Percentiles rank a stretch among this genome's conserved stretches.
Evolutionary conservation across 2,329 filamentous ascomycete genomes (phyloP).

Genomic region (Trichocomaceae sp.): DNA sequence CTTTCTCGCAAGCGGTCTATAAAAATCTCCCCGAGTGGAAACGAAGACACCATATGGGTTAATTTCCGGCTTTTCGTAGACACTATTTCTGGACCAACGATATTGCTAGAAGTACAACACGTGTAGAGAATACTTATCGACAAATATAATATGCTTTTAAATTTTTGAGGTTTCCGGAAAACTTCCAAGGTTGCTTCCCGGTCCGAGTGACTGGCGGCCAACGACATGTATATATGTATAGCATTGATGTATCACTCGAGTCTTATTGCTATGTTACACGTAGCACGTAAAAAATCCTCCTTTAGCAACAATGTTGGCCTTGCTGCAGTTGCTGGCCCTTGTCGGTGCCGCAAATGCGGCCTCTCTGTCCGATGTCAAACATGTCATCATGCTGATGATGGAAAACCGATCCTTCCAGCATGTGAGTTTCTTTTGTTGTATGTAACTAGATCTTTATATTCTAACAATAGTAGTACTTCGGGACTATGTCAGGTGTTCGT

Average conservation of each 20-base stretch:
- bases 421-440: constrained; percentile 15
- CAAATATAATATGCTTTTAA: not conserved
- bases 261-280: not conserved
- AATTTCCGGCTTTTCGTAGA: not conserved
- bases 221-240: not conserved
- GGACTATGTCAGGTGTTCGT: constrained; percentile 50
- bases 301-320: constrained; percentile 9
- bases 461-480: constrained; percentile 41
- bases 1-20: not conserved
- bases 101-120: not conserved
- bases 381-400: constrained; percentile 56
- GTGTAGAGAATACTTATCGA: not conserved
- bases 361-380: constrained; percentile 44
- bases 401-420: constrained; percentile 40
- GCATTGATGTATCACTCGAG: not conserved
- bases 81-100: not conserved
- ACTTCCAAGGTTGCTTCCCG: too few species aligned
- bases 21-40: not conserved
- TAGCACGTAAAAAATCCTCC: not conserved
- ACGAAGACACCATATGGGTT: not conserved
- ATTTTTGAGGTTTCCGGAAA: not conserved
- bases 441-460: not conserved
- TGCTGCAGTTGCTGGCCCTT: not conserved
- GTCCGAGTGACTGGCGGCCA: too few species aligned
- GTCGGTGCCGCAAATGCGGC: constrained; percentile 18